A percentile compares a stretch with the other conserved stretches of the same genome.
phyloP scores from a whole-genome alignment of 1,139 yeast species.

The Magnusiomyces magnusii region DNA sequence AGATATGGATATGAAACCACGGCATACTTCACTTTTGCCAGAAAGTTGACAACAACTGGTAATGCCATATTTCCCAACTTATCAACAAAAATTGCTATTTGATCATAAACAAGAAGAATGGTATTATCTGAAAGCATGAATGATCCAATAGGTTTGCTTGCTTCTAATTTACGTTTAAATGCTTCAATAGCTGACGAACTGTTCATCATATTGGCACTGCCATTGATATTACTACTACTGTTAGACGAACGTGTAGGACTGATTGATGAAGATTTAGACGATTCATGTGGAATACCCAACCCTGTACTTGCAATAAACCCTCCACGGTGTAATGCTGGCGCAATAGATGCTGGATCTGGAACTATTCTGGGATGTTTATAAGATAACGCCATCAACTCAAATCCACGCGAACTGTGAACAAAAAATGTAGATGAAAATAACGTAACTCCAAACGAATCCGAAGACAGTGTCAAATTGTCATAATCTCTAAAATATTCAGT shows the following conservation, averaged over 20 bases:
- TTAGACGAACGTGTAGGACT: conserved; percentile 4
- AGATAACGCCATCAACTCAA: conserved; percentile 58
- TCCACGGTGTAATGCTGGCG: conserved; percentile 12
- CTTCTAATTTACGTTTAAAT: conserved; percentile 24
- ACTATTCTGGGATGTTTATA: conserved; percentile 49
- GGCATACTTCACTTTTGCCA: conserved; percentile 52
- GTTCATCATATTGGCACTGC: neutral
- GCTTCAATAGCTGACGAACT: conserved; percentile 16
- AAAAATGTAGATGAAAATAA: conserved; percentile 45
- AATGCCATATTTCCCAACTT: conserved; percentile 57
- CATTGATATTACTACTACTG: neutral
- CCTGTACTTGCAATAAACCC: conserved; percentile 18
- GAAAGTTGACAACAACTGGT: conserved; percentile 50
- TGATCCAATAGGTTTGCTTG: conserved; percentile 51
- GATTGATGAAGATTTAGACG: conserved; percentile 8
- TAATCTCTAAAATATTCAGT: conserved; percentile 35
- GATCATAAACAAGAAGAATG: conserved; percentile 61
- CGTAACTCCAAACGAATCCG: conserved; percentile 31
- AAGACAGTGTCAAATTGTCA: conserved; percentile 30
- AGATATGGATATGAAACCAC: conserved; percentile 53
- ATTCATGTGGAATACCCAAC: neutral
- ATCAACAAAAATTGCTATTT: conserved; percentile 64
- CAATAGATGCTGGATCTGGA: conserved; percentile 38
- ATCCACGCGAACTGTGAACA: conserved; percentile 60
- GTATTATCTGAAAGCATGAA: conserved; percentile 50